phyloP scores from a whole-genome alignment of 2,329 filamentous ascomycete genomes.

The Eutypella sp. region DNA sequence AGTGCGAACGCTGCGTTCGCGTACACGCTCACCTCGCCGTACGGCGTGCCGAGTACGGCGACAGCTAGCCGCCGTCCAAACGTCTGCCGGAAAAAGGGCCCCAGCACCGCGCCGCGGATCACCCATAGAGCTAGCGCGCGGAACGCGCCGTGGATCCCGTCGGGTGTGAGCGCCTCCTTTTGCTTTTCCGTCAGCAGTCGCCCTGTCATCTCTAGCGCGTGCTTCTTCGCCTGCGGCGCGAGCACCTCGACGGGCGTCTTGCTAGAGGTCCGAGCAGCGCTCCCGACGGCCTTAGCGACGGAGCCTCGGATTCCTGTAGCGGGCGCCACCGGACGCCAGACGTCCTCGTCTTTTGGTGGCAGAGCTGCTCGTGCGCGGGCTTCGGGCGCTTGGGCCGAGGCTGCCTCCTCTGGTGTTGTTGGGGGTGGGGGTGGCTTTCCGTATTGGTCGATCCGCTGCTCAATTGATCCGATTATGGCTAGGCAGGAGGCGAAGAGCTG shows the following conservation, averaged over 20 bases:
- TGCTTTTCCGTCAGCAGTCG: constrained; percentile 49
- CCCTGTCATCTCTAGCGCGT: constrained; percentile 42
- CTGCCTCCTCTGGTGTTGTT: constrained; percentile 21
- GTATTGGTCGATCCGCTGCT: constrained; percentile 60
- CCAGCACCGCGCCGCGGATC: constrained; percentile 49
- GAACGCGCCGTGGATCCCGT: constrained; percentile 44
- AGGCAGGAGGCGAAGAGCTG: constrained; percentile 70
- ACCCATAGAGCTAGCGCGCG: constrained; percentile 41
- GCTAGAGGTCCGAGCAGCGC: constrained; percentile 42
- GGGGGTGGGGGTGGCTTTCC: constrained; percentile 40
- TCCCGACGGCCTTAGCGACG: constrained; percentile 40
- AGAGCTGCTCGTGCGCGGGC: constrained; percentile 32
- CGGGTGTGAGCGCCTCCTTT: constrained; percentile 45
- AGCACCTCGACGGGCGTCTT: constrained; percentile 43
- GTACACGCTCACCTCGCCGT: constrained; percentile 63
- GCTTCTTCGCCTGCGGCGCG: constrained; percentile 47
- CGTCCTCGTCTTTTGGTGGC: constrained; percentile 40
- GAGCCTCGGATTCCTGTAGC: constrained; percentile 36
- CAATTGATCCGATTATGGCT: constrained; percentile 62
- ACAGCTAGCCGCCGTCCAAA: constrained; percentile 61
- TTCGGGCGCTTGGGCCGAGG: constrained; percentile 10
- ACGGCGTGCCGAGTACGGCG: constrained; percentile 68
- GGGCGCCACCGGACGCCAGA: constrained; percentile 35
- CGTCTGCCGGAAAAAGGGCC: constrained; percentile 64
- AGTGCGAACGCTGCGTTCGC: constrained; percentile 68